phyloP scores from a whole-genome alignment of 2,329 filamentous ascomycete species.

The Fusarium odoratissimum region DNA sequence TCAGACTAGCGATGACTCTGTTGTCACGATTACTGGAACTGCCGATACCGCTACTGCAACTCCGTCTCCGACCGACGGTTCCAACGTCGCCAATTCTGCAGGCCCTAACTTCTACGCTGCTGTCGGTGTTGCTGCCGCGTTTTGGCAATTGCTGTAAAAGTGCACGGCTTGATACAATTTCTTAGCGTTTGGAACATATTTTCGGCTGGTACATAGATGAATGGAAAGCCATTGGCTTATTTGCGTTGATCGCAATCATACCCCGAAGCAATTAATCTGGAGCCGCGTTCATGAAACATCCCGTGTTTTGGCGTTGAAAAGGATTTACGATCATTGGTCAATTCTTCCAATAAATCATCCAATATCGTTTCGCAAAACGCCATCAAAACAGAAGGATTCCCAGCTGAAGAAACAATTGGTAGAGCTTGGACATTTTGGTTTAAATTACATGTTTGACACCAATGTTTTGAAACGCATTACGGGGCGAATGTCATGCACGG shows the following conservation, averaged over 20 bases:
- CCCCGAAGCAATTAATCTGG: not conserved
- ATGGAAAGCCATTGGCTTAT: not conserved
- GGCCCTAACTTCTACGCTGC: not conserved
- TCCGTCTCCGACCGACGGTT: not conserved
- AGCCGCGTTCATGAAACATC: not conserved
- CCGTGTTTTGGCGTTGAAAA: not conserved
- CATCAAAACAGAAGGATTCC: not conserved
- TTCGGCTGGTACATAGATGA: not conserved
- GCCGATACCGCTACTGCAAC: not conserved
- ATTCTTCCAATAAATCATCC: not conserved
- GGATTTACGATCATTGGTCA: not conserved
- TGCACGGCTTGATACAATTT: not conserved
- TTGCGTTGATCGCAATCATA: not conserved
- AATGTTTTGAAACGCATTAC: constrained; percentile 14
- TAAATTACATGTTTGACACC: constrained; percentile 6
- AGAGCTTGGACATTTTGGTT: not conserved
- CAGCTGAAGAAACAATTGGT: not conserved
- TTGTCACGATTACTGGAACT: not conserved
- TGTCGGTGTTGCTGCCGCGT: not conserved
- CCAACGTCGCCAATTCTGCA: constrained; percentile 2
- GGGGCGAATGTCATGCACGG: constrained; percentile 19
- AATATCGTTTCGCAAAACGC: not conserved
- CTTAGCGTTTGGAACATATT: not conserved
- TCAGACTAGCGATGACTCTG: not conserved
- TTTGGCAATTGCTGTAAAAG: constrained; percentile 26